These are phyloP conservation scores for Isatis tinctoria DNA, from an alignment of 345 rosid genomes.

Conservation along the genomic window DNA sequence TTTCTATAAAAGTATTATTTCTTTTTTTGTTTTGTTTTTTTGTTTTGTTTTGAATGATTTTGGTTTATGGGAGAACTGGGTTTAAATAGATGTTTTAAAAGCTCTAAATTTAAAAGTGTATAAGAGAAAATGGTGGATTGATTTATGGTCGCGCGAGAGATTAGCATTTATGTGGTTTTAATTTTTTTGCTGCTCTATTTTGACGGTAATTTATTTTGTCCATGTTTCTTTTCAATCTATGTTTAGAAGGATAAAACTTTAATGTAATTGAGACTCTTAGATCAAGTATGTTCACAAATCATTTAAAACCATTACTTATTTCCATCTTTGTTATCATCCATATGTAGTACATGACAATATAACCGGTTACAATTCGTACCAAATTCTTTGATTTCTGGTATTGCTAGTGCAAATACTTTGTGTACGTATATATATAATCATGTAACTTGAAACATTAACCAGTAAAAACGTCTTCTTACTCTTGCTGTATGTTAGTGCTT, in stretches of 20 bases:
- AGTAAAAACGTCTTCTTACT: too few species aligned
- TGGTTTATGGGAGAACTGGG: not conserved
- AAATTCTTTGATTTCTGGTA: too few species aligned
- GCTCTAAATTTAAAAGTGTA: not conserved
- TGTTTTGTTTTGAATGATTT: not conserved
- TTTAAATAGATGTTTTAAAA: conserved; percentile 13
- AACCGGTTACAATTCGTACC: not conserved
- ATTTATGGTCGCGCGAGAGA: conserved; percentile 17
- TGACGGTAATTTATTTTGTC: not conserved
- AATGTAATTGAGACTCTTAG: not conserved
- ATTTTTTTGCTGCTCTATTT: not conserved
- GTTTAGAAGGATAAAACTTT: not conserved
- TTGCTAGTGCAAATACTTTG: too few species aligned
- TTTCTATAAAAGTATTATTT: not conserved
- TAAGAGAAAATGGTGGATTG: conserved; percentile 17
- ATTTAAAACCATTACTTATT: not conserved
- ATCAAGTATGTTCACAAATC: not conserved
- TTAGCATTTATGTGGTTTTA: not conserved
- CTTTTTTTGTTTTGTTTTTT: not conserved
- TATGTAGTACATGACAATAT: not conserved
- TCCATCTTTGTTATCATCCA: not conserved
- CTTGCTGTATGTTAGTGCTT: too few species aligned
- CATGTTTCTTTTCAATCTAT: conserved; percentile 14
- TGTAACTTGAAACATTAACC: too few species aligned
- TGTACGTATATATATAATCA: too few species aligned